These are phyloP conservation scores for Mucor indicus DNA, from an alignment of 371 early-diverging fungal species.

Conservation along the genomic window DNA sequence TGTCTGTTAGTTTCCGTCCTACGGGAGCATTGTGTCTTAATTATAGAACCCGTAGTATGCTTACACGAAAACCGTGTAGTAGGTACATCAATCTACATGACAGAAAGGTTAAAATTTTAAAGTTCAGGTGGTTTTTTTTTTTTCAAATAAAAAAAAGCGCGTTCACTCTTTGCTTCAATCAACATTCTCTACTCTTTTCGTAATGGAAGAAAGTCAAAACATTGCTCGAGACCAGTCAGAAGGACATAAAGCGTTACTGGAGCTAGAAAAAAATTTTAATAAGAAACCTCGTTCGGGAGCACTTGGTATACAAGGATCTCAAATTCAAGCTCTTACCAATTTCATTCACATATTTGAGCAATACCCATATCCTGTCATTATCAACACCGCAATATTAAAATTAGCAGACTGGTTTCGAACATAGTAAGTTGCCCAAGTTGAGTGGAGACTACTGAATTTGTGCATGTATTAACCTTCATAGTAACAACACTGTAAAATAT, in stretches of 20 bases:
- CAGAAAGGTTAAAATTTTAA: too few relatives aligned
- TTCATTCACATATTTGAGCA: slow-evolving; percentile 52
- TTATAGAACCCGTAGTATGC: too few relatives aligned
- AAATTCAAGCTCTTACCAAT: slow-evolving; percentile 50
- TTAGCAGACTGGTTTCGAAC: slow-evolving; percentile 57
- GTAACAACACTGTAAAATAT: slow-evolving; percentile 52
- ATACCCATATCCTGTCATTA: slow-evolving; percentile 53
- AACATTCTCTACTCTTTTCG: too few relatives aligned
- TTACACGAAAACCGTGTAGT: too few relatives aligned
- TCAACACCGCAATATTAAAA: slow-evolving; percentile 57
- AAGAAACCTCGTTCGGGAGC: slow-evolving; percentile 34
- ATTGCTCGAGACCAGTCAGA: slow-evolving; percentile 21
- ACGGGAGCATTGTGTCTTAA: too few relatives aligned
- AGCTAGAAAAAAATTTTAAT: slow-evolving; percentile 37
- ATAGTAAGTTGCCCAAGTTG: slow-evolving; percentile 28
- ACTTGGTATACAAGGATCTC: slow-evolving; percentile 38
- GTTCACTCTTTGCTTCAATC: too few relatives aligned
- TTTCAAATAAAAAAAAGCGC: too few relatives aligned
- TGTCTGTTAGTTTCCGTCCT: too few relatives aligned
- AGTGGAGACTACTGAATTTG: neutral
- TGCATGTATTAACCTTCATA: slow-evolving; percentile 7
- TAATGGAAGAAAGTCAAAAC: slow-evolving; percentile 1
- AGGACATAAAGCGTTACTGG: slow-evolving; percentile 38
- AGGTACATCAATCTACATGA: too few relatives aligned
- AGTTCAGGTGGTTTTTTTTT: too few relatives aligned